Base-by-base conservation (phyloP, 352 stramenopile species). In the Blastocystis sp. region DNA sequence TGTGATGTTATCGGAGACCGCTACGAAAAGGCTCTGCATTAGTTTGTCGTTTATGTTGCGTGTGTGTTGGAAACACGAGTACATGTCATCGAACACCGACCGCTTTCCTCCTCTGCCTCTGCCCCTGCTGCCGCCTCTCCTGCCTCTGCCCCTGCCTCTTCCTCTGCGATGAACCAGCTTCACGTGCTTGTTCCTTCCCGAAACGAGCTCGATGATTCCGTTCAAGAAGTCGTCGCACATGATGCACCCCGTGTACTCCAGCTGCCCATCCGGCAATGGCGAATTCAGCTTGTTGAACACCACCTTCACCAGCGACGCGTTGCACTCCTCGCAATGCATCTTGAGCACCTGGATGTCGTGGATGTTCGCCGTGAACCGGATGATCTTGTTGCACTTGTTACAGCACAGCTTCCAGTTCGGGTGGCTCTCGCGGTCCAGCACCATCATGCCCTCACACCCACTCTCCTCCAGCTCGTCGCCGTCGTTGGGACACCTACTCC, bases 381-480 rank as follows among this genome's bases (percentile, higher is more conserved):
- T 88, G 3, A 92, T 74, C 52, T 90, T 86, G 52, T 92, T 91
- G 86, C 91, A 92, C 23, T 78, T 89, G 56, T 92, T 92, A 76
- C 91, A 92, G 14, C 89, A 89, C 70, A 92, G 86, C 53, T 92
- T 92, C 91, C 91, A 92, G 67, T 92, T 92, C 10, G 91, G 91
- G 59, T 91, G 91, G 48, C 88, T 91, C 62, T 91, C 92, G 28
- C 90, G 64, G 67, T 92, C 91, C 43, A 92, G 76, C 4, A 92
- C 90, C 74, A 92, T 89, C 28, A 89, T 92, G 4, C 90, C 90
- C 19, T 79, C 64, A 60, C 91, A 92, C 21, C 23, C 4, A 2
- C 41, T 38, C 3, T 65, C 84, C 52, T 41, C 74, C 14, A 48
- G 4, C 19, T 52, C 59, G 38, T 89, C 62, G 9, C 66, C 67